phyloP scores from a whole-genome alignment of 192 early-diverging fungal species.

The Phycomyces nitens region DNA sequence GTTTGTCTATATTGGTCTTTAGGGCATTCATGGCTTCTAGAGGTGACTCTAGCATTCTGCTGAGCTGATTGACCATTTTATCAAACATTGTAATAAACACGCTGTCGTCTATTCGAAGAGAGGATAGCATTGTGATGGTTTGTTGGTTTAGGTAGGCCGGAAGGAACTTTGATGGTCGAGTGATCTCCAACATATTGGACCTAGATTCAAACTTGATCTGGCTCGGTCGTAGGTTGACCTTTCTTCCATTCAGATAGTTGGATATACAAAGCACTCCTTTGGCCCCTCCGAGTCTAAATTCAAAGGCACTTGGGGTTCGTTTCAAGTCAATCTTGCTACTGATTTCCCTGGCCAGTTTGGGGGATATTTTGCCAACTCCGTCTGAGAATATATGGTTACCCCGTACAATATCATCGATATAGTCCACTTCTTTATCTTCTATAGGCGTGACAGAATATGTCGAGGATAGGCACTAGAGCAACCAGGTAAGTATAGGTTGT shows the following conservation, averaged over 20 bases:
- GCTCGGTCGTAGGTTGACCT: slow-evolving; percentile 43
- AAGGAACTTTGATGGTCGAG: slow-evolving; percentile 39
- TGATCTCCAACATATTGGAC: slow-evolving; percentile 48
- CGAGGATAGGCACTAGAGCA: slow-evolving; percentile 50
- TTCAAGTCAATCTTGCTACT: slow-evolving; percentile 33
- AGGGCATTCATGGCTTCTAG: slow-evolving; percentile 26
- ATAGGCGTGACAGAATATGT: slow-evolving; percentile 45
- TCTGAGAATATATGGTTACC: slow-evolving; percentile 59
- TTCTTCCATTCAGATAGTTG: slow-evolving; percentile 26
- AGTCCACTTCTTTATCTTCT: slow-evolving; percentile 31
- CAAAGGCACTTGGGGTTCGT: slow-evolving; percentile 50
- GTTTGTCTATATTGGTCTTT: slow-evolving; percentile 31
- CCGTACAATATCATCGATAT: slow-evolving; percentile 50
- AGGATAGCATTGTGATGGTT: slow-evolving; percentile 49
- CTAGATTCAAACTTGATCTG: slow-evolving; percentile 50
- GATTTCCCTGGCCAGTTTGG: slow-evolving; percentile 37
- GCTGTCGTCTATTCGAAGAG: slow-evolving; percentile 48
- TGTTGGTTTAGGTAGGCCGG: slow-evolving; percentile 55
- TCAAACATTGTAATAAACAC: slow-evolving; percentile 45
- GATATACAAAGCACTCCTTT: slow-evolving; percentile 52
- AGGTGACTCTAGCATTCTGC: slow-evolving; percentile 27
- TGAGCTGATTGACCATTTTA: slow-evolving; percentile 32
- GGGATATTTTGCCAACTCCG: slow-evolving; percentile 61
- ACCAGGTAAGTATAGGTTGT: not conserved
- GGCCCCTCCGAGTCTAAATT: slow-evolving; percentile 64